These are phyloP conservation scores for Thelonectria rubi DNA, from an alignment of 2,329 filamentous ascomycete species.

Conservation along the genomic window DNA sequence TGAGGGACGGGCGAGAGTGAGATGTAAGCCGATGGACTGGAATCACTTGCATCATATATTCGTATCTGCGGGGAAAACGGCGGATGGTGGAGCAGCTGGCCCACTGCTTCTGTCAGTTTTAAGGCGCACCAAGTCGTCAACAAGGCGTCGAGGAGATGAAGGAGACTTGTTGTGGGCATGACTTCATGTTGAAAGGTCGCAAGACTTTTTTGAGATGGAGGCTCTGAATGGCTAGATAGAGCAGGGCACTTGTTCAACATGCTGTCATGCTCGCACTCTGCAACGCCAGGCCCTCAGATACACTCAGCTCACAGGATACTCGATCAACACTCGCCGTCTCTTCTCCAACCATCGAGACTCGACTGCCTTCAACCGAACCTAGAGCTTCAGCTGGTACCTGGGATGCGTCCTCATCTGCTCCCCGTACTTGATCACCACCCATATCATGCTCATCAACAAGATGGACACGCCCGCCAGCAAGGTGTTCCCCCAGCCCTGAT, in stretches of 20 bases:
- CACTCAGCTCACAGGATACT: too few relatives aligned
- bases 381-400: slow-evolving; percentile 13
- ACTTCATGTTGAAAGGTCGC: background rate
- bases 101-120: background rate
- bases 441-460: slow-evolving; percentile 26
- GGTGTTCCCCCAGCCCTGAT: slow-evolving; percentile 29
- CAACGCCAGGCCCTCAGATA: too few relatives aligned
- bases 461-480: slow-evolving; percentile 24
- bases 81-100: background rate
- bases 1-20: background rate
- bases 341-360: too few relatives aligned
- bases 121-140: background rate
- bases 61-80: background rate
- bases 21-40: background rate
- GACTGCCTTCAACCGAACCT: too few relatives aligned
- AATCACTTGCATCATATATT: background rate
- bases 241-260: background rate
- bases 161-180: background rate
- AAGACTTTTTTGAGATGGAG: too few relatives aligned
- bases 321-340: too few relatives aligned
- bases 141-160: background rate
- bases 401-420: slow-evolving; percentile 23
- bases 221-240: too few relatives aligned
- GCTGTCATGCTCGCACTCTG: background rate
- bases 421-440: slow-evolving; percentile 22